phyloP scores from a whole-genome alignment of 164 flowering plant genomes.

The grape (Vitis vinifera) region DNA sequence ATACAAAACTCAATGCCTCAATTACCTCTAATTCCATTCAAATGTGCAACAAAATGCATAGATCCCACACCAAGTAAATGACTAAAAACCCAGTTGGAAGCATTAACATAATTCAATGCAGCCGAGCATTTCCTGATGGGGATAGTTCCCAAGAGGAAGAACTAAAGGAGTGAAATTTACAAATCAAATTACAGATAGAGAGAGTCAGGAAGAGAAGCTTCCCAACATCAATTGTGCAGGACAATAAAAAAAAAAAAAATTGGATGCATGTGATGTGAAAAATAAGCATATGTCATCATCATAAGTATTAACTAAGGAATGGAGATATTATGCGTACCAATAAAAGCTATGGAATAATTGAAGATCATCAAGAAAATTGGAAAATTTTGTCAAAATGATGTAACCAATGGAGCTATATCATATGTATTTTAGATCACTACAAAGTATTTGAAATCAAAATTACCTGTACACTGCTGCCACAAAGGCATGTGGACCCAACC shows the following conservation, averaged over 20 bases:
- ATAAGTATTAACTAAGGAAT: background rate
- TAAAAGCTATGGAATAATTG: background rate
- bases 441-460: background rate
- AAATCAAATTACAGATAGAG: background rate
- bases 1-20: background rate
- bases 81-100: background rate
- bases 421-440: background rate
- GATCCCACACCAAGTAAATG: background rate
- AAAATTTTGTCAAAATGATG: background rate
- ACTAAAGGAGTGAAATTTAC: no score
- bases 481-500: constrained; percentile 37
- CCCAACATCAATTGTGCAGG: no score
- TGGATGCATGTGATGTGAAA: no score
- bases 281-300: no score
- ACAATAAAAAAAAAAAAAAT: no score
- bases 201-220: no score
- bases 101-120: background rate
- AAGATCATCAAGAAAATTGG: background rate
- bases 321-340: background rate
- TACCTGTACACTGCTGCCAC: constrained; percentile 69
- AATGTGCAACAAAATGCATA: background rate
- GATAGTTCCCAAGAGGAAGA: background rate
- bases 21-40: background rate
- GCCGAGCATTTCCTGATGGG: background rate
- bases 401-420: background rate